Conservation (phyloP, 1,284 basidiomycete genomes). For the Heimioporus retisporus region DNA sequence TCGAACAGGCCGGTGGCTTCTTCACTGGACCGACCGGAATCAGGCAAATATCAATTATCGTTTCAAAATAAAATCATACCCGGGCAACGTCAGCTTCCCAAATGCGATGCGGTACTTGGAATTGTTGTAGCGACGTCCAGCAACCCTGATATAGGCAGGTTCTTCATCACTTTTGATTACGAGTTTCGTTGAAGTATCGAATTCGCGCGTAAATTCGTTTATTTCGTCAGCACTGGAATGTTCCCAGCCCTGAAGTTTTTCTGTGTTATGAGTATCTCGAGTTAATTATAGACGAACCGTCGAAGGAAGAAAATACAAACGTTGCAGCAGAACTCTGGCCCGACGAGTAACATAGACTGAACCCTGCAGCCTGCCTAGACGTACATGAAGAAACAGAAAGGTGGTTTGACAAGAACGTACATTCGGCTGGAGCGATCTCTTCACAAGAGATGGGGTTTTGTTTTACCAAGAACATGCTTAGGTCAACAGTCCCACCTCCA, state of each 20-base stretch:
- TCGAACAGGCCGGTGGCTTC: constrained; percentile 55
- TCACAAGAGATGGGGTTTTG: constrained; percentile 33
- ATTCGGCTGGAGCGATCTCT: constrained; percentile 47
- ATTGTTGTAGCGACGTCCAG: neutral
- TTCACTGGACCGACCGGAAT: constrained; percentile 44
- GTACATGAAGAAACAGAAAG: neutral
- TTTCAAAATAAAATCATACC: constrained; percentile 13
- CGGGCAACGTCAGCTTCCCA: constrained; percentile 22
- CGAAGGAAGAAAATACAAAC: constrained; percentile 5
- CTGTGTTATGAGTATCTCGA: constrained; percentile 20
- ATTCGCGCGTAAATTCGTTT: constrained; percentile 17
- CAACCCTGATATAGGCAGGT: constrained; percentile 4
- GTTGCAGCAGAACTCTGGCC: constrained; percentile 44
- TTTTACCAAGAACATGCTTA: constrained; percentile 53
- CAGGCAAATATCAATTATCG: constrained; percentile 23
- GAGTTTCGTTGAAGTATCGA: constrained; percentile 20
- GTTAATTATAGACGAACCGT: constrained; percentile 12
- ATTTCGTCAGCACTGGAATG: constrained; percentile 29
- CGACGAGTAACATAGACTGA: constrained; percentile 49
- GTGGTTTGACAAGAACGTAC: constrained; percentile 32
- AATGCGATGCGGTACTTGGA: constrained; percentile 3
- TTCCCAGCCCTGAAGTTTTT: constrained; percentile 35
- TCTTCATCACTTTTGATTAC: constrained; percentile 5
- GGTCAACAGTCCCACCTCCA: constrained; percentile 45
- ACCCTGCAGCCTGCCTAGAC: constrained; percentile 30